Evolutionary conservation across 192 early-diverging fungal genomes (phyloP), one percentile per base, ranked within the genome.

Genomic region (Funneliformis mosseae): DNA sequence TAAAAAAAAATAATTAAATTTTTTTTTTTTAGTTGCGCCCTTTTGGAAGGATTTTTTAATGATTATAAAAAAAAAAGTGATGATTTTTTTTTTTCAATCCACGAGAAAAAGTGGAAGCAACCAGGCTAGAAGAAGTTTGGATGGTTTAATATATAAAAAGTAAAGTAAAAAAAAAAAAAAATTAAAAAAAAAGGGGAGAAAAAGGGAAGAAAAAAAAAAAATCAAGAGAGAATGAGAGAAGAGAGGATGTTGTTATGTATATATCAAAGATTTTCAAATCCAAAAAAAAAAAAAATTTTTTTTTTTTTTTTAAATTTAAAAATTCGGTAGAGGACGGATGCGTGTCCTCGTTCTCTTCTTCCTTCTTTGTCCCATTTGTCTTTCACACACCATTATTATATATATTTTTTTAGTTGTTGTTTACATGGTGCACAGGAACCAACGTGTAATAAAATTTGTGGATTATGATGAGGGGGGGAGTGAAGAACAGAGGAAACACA

Each of bases 321-420:
- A 70, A 70, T 70, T 41, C 38, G 39, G 38, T 41, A 21, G 68
- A 39, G 12, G 12, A 70, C 39, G 68, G 39, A 70, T 55, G 42
- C 25, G 33, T 28, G 10, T 41, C 68, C 68, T 70, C 68, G 68
- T 70, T 70, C 42, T 42, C 14, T 70, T 18, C 68, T 70, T 43
- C 68, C 68, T 70, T 70, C 68, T 70, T 70, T 70, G 39, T 70
- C 33, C 33, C 68, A 33, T 21, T 41, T 70, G 42, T 70, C 68
- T 42, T 70, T 70, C 21, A 21, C 28, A 41, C 39, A 38, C 18
- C 38, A 70, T 70, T 70, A 70, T 41, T 70, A 41, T 70, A 69
- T 69, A 70, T 41, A 39, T 69, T 70, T 70, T 70, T 69, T 48
- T 12, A 48, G 25, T 9, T 28, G 25, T 28, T 64, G 62, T 64